Percentiles rank a stretch among this genome's conserved stretches.
Conservation (phyloP, 1,284 basidiomycete species). For the Phellinidium pouzarii region DNA sequence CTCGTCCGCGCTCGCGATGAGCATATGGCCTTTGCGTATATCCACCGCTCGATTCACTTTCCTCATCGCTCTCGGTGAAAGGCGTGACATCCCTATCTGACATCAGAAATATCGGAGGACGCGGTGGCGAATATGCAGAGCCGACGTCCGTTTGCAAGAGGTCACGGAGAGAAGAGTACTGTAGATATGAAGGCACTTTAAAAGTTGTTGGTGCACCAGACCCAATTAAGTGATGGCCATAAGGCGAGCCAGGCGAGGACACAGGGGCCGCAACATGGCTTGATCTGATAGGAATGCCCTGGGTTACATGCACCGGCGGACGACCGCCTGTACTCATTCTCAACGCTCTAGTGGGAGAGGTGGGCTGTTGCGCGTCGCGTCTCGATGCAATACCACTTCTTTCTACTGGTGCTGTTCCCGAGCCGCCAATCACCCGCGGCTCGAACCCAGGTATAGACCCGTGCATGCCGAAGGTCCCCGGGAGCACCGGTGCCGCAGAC, state of each 20-base stretch:
- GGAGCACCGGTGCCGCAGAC: slow-evolving; percentile 7
- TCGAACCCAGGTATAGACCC: slow-evolving; percentile 12
- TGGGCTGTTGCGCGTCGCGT: slow-evolving; percentile 6
- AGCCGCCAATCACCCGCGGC: slow-evolving; percentile 16
- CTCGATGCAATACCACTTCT: slow-evolving; percentile 5
- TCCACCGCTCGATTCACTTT: slow-evolving; percentile 41
- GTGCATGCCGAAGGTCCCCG: slow-evolving; percentile 6
- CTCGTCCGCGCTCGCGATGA: slow-evolving; percentile 10
- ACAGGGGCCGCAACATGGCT: neutral
- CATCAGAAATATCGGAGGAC: neutral
- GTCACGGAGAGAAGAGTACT: slow-evolving; percentile 64
- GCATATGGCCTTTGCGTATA: slow-evolving; percentile 22
- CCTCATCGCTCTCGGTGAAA: slow-evolving; percentile 56
- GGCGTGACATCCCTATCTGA: slow-evolving; percentile 27
- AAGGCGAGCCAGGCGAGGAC: neutral
- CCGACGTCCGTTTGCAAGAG: slow-evolving; percentile 55
- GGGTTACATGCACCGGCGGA: slow-evolving; percentile 1
- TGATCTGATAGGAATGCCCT: slow-evolving; percentile 4
- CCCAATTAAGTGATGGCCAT: slow-evolving; percentile 7
- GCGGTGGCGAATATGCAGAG: slow-evolving; percentile 27
- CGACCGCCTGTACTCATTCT: neutral
- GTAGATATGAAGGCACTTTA: slow-evolving; percentile 63
- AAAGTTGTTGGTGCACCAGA: slow-evolving; percentile 35
- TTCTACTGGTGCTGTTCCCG: neutral
- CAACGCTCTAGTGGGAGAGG: slow-evolving; percentile 8